A percentile compares a stretch with the other conserved stretches of the same genome.
Conservation (phyloP, 2,329 filamentous ascomycete genomes). For the Gnomoniopsis smithogilvyi region DNA sequence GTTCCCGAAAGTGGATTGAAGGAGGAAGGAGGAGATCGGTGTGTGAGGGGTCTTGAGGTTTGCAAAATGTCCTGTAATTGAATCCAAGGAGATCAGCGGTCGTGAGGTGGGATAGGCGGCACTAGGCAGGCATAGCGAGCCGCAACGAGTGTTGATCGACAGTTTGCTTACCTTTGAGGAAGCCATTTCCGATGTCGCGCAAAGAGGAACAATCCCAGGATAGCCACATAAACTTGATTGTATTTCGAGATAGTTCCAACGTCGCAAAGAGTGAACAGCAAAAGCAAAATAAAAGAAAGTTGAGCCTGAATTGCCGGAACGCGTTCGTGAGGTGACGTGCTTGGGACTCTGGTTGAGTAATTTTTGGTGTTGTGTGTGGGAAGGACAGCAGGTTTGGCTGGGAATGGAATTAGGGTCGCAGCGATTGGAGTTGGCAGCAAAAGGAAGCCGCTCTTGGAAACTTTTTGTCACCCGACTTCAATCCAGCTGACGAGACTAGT, state of each 20-base stretch:
- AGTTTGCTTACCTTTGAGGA: conserved; percentile 53
- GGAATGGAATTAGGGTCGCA: not conserved
- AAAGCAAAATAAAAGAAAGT: conserved; percentile 11
- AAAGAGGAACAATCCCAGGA: conserved; percentile 22
- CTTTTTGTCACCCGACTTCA: not conserved
- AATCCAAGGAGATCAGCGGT: conserved; percentile 35
- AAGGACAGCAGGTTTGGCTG: conserved; percentile 2
- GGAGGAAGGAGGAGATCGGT: conserved; percentile 54
- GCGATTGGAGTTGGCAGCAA: not conserved
- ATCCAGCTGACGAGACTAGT: not conserved
- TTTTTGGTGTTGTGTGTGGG: not conserved
- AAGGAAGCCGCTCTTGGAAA: not conserved
- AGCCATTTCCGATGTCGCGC: conserved; percentile 49
- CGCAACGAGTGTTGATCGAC: conserved; percentile 20
- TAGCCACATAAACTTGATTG: conserved; percentile 20
- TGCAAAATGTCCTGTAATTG: conserved; percentile 58
- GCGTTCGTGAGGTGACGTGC: not conserved
- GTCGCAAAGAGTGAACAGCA: conserved; percentile 15
- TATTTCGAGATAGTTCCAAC: not conserved
- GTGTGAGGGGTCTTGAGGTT: conserved; percentile 64
- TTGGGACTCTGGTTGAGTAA: not conserved
- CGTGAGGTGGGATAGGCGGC: conserved; percentile 25
- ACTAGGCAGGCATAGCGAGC: conserved; percentile 21
- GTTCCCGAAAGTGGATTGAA: conserved; percentile 55
- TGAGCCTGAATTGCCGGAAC: not conserved